Percentiles rank a stretch among this genome's conserved stretches.
phyloP scores from a whole-genome alignment of 148 eudicot species.

The Diospyros kaki region DNA sequence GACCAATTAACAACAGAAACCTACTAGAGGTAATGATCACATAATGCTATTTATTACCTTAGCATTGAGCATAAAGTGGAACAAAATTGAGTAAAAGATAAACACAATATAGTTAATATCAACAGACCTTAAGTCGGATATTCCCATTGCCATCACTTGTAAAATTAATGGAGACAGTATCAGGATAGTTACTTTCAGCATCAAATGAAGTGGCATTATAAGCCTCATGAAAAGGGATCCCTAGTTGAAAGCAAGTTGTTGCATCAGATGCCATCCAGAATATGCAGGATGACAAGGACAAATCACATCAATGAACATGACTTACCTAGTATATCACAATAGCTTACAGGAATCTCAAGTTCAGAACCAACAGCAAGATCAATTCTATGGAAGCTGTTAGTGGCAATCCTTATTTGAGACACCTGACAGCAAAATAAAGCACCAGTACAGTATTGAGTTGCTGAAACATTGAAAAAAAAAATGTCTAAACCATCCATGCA shows the following conservation, averaged over 20 bases:
- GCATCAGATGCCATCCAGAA: constrained; percentile 6
- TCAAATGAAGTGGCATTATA: constrained; percentile 38
- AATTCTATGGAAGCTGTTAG: constrained; percentile 32
- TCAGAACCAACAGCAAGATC: constrained; percentile 70
- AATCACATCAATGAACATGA: constrained; percentile 1
- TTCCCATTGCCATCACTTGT: constrained; percentile 37
- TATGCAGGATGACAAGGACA: constrained; percentile 1
- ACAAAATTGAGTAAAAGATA: not conserved
- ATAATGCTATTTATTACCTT: too few species aligned
- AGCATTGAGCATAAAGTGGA: not conserved
- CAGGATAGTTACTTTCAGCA: constrained; percentile 60
- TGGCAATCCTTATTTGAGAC: constrained; percentile 61
- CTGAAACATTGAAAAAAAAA: not conserved
- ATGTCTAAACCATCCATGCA: not conserved
- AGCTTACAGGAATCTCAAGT: constrained; percentile 50
- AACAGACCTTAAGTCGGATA: constrained; percentile 47
- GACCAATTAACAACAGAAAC: not conserved
- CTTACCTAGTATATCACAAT: constrained; percentile 58
- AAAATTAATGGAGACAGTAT: constrained; percentile 49
- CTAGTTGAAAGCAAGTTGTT: constrained; percentile 30
- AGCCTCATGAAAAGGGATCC: constrained; percentile 77
- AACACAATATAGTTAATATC: constrained; percentile 1
- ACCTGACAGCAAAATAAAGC: constrained; percentile 33
- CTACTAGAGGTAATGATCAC: too few species aligned
- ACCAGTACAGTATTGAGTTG: not conserved